Base-by-base conservation (phyloP, 768 basidiomycete genomes). In the Russula compacta region DNA sequence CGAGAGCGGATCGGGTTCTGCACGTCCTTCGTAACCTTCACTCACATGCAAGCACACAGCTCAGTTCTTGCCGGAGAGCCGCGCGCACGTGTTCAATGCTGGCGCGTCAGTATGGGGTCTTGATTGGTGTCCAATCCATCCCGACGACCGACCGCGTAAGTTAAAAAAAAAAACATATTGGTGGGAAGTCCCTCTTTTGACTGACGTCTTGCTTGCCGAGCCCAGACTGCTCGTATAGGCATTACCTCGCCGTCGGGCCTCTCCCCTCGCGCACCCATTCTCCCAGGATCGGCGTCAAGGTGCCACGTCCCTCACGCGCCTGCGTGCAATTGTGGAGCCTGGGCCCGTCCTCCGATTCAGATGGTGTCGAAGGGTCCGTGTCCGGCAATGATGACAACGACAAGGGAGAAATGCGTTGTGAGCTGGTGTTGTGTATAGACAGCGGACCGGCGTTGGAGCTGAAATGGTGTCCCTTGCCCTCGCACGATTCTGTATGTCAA, bases 381-480 rank as follows among this genome's bases (percentile, higher is more conserved):
- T 29, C 24, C 24, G 24, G 24, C 3, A 1, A 29, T 29, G 24
- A 29, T 5, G 43, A 42, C 40, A 59, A 69, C 42, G 75, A 80
- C 49, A 51, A 62, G 1, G 84, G 84, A 0, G 72, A 76, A 58
- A 80, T 90, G 77, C 75, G 69, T 17, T 95, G 94, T 65, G 93
- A 92, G 69, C 79, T 97, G 79, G 85, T 94, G 2, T 68, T 98
- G 0, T 95, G 93, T 63, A 65, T 92, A 9, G 86, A 94, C n/a
- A 77, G 78, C 19, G 93, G 95, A 0, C 81, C 88, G 4, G 88
- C 85, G 2, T 81, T 84, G 65, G 87, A 90, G 53, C 70, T 95
- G 14, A 92, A 87, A 73, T 98, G 95, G 95, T 95, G 95, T 71
- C 95, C 95, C 3, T 70, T 93, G 33, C 93, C 94, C 0, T 83